phyloP scores from a whole-genome alignment of 2,329 filamentous ascomycete genomes.

The Mariannaea elegans region DNA sequence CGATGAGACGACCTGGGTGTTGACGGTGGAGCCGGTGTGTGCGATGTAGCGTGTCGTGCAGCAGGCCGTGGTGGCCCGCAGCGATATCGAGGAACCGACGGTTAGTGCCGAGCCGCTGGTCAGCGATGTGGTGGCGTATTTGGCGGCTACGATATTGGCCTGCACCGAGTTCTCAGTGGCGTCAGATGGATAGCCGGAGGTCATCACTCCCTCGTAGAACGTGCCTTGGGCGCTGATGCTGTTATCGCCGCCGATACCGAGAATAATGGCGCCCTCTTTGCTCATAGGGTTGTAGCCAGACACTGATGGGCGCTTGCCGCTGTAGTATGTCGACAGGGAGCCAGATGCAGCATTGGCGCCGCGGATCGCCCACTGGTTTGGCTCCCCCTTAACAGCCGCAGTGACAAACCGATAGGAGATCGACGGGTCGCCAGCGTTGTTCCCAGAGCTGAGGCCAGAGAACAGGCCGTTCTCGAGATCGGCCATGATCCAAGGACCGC shows the following conservation, averaged over 20 bases:
- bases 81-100: slow-evolving; percentile 59
- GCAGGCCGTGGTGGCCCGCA: slow-evolving; percentile 64
- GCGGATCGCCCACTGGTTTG: slow-evolving; percentile 67
- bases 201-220: slow-evolving; percentile 74
- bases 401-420: slow-evolving; percentile 66
- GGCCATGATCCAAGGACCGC: slow-evolving; percentile 74
- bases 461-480: slow-evolving; percentile 75
- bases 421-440: slow-evolving; percentile 62
- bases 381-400: slow-evolving; percentile 63
- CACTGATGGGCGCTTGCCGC: slow-evolving; percentile 60
- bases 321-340: slow-evolving; percentile 66
- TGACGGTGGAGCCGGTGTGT: slow-evolving; percentile 59
- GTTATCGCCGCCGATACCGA: slow-evolving; percentile 78
- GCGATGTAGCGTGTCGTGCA: slow-evolving; percentile 64
- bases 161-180: slow-evolving; percentile 66
- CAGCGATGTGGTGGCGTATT: slow-evolving; percentile 59
- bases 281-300: slow-evolving; percentile 64
- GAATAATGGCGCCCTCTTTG: slow-evolving; percentile 72
- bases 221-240: slow-evolving; percentile 67
- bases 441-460: slow-evolving; percentile 56
- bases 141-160: slow-evolving; percentile 67
- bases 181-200: slow-evolving; percentile 67
- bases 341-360: slow-evolving; percentile 65
- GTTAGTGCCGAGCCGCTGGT: slow-evolving; percentile 57
- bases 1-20: slow-evolving; percentile 63